Base-by-base conservation (phyloP, 2,329 filamentous ascomycete genomes). In the Beauveria pseudobassiana region DNA sequence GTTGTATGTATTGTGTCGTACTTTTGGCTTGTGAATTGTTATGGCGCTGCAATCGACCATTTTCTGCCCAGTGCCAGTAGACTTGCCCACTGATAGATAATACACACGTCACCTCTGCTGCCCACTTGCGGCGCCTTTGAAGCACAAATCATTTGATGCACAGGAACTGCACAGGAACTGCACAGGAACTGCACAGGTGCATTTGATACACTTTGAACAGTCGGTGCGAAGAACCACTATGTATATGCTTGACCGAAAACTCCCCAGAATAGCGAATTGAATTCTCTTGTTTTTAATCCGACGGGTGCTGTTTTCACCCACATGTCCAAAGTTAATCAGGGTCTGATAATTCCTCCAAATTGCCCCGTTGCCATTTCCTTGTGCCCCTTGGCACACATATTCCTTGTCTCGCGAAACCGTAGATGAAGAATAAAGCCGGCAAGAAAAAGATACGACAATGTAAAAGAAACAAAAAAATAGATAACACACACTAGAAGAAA, bases 281-380 rank as follows among this genome's bases (percentile, higher is more conserved):
- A 26, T 48, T 26, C 7, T 57, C 14, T n/a, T 12, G 22, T 8
- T 50, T 45, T 20, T 54, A 24, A 24, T 49, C 30, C 30, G 54
- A 57, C 45, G 54, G 54, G 54, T 57, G 54, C 54, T 40, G 30
- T 46, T 49, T 26, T 40, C 54, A 57, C 54, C 54, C 54, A 49
- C 43, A 49, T 57, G 54, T 57, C 54, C 54, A 57, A 57, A 57
- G 48, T 38, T 34, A 24, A 34, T 34, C 30, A 34, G 30, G 12
- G 30, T 34, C 12, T 34, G 30, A 34, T 12, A 34, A 34, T 52
- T 34, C 30, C 30, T 34, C 10, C 30, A 34, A 34, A 10, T 34
- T 34, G 30, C 30, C 30, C 30, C 30, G 10, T 34, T 14, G 10
- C 30, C 30, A 34, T 34, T 12, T 16, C 18, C 24, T 24, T 5